Evolutionary conservation across 2,329 filamentous ascomycete species (phyloP).

Genomic region (Penicillium sp.): DNA sequence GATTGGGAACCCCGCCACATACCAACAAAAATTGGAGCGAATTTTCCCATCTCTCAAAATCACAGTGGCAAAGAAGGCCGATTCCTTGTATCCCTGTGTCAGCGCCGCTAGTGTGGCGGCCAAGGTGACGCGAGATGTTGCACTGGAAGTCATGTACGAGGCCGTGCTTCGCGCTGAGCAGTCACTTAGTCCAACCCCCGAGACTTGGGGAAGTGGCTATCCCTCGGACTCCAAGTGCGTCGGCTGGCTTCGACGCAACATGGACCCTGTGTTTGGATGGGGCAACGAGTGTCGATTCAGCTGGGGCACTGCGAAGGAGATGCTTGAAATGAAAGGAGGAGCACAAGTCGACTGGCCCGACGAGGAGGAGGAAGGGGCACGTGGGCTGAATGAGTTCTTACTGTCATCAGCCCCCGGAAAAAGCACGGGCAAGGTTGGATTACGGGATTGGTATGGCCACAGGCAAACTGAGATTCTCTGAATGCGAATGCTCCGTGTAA

Average conservation of each 20-base stretch:
- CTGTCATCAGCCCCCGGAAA: conserved; percentile 37
- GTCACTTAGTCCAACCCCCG: conserved; percentile 33
- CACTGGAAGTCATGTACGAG: conserved; percentile 74
- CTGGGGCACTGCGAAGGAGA: conserved; percentile 92
- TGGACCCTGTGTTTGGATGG: conserved; percentile 96
- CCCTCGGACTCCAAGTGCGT: conserved; percentile 81
- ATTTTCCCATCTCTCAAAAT: conserved; percentile 76
- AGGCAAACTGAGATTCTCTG: conserved; percentile 71
- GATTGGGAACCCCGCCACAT: conserved; percentile 75
- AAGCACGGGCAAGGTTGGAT: conserved; percentile 63
- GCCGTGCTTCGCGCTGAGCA: conserved; percentile 42
- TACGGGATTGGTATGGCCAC: conserved; percentile 76
- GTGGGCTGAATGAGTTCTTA: conserved; percentile 76
- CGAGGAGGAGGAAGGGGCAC: conserved; percentile 64
- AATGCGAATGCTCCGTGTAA: conserved; percentile 21
- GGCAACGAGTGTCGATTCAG: conserved; percentile 89
- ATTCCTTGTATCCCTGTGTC: conserved; percentile 87
- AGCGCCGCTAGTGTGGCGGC: conserved; percentile 92
- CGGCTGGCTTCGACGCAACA: conserved; percentile 76
- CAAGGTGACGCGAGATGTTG: conserved; percentile 91
- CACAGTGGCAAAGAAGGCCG: conserved; percentile 85
- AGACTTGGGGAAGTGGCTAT: conserved; percentile 86
- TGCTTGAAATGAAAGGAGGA: conserved; percentile 74
- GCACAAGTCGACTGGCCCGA: conserved; percentile 81
- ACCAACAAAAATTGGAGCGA: conserved; percentile 79